phyloP scores from a whole-genome alignment of 192 early-diverging fungal genomes.

The Irineochytrium annulatum region DNA sequence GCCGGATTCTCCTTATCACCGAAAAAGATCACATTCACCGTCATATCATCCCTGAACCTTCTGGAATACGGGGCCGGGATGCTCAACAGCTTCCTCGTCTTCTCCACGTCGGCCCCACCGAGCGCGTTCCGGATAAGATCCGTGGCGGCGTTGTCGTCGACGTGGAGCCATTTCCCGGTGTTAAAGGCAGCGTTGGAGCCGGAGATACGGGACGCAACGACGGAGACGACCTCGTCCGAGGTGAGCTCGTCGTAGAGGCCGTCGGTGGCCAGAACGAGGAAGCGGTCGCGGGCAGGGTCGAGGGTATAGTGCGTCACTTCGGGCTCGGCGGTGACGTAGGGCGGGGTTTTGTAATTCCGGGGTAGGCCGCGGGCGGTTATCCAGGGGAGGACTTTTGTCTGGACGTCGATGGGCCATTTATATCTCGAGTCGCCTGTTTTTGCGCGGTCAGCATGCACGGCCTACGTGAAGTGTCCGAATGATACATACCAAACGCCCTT shows the following conservation, averaged over 20 bases:
- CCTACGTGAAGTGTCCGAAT: not conserved
- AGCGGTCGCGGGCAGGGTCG: constrained; percentile 31
- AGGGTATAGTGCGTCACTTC: constrained; percentile 40
- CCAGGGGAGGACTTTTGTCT: constrained; percentile 18
- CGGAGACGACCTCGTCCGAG: constrained; percentile 28
- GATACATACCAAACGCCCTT: constrained; percentile 44
- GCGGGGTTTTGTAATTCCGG: constrained; percentile 40
- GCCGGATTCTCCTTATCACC: too few relatives aligned
- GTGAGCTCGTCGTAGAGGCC: constrained; percentile 45
- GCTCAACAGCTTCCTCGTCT: constrained; percentile 25
- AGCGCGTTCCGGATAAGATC: constrained; percentile 45
- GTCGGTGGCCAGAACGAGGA: constrained; percentile 44
- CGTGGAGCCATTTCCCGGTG: constrained; percentile 13
- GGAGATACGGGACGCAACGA: constrained; percentile 28
- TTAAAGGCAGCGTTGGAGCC: not conserved
- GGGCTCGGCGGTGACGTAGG: constrained; percentile 49
- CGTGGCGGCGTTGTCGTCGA: constrained; percentile 43
- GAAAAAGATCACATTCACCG: constrained; percentile 47
- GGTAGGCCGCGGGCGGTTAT: constrained; percentile 12
- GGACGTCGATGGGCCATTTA: constrained; percentile 39
- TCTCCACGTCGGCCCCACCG: constrained; percentile 23
- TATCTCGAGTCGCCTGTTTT: constrained; percentile 41
- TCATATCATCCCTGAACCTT: constrained; percentile 48
- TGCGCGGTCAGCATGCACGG: not conserved
- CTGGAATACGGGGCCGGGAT: constrained; percentile 43